Base-by-base conservation (phyloP, 2,329 filamentous ascomycete species). In the Anthostomella pinea region DNA sequence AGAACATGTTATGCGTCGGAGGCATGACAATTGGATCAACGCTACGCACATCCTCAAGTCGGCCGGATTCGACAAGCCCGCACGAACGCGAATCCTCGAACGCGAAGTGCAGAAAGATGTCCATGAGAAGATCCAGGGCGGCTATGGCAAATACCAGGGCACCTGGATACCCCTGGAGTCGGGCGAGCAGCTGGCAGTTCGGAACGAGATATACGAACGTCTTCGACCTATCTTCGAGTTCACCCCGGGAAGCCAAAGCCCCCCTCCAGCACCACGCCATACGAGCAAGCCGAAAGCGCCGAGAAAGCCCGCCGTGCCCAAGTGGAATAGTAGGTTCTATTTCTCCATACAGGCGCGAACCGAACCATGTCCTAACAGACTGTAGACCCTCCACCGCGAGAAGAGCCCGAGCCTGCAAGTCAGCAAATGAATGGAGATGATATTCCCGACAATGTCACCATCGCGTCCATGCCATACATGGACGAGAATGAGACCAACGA, bases 1-100 rank as follows among this genome's bases (percentile, higher is more conserved):
- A 59, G 78, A 85, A 55, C 88, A 96, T 86, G 86, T 97, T 49
- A 98, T 98, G 93, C 85, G 93, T 63, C 81, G 93, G 33, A 82
- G 91, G 42, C 78, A 81, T 35, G 93, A 98, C 64, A 82, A 97
- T 65, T 98, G 91, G 89, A 93, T 98, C 68, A 98, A 98, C 72
- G 93, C 93, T n/a, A 98, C 93, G 35, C 93, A 98, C 60, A 97
- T 98, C 42, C 71, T 98, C 31, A 98, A 98, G 60, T 88, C 94
- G 25, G 93, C 93, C 45, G 91, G 91, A 38, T 95, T 95, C 58
- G 93, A 98, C 65, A 98, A 98, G 65, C 93, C 93, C 3, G 88
- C 91, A 9, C 77, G 93, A 59, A 98, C 93, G 25, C 80, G 93
- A 46, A 97, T 98, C 39, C 76, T 98, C 5, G 93, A 98, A 67